Evolutionary conservation across 768 basidiomycete genomes (phyloP), one percentile per base, ranked within the genome.

Genomic region (Russula emetica): DNA sequence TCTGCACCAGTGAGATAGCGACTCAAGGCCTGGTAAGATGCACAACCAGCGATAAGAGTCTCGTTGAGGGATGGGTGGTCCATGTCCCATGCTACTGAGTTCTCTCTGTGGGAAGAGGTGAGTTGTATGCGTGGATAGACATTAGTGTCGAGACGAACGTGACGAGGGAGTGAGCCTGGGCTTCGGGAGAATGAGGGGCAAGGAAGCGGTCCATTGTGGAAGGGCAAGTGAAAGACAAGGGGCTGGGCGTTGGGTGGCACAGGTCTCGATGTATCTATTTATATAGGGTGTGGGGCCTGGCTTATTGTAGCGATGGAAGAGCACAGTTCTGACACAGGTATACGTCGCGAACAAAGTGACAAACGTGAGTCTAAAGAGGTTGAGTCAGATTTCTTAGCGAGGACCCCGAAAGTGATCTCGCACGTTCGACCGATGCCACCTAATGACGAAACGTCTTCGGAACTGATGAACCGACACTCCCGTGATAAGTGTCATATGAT

Each of bases 11-110:
- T 77, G 54, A 91, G 81, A 68, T 84, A 92, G 59, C 90, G 86
- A 68, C 83, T 83, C 69, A 92, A 84, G 3, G 90, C 87, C 67
- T 86, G 80, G 74, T 92, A 92, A 5, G 90, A 85, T n/a, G 90
- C 88, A 69, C 84, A 88, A 24, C 85, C 83, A 1, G 90, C 86
- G 47, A 91, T 82, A 62, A 91, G 81, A 2, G 83, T 83, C 73
- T 91, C 88, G 76, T 88, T 80, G 70, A 88, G 78, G 14, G 83
- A 82, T 16, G 84, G 84, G 67, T 86, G 83, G 68, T 88, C 83
- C 40, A 82, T 79, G 71, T 90, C 87, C 88, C 88, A 90, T 49
- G 76, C 78, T 66, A 80, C 80, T 74, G 79, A 82, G 66, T 86
- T 86, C 73, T 90, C 85, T 51, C 88, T 90, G 70, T 16, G 32